These are phyloP conservation scores for Apiospora rasikravindrae DNA, from an alignment of 2,329 filamentous ascomycete species.

Conservation along the genomic window DNA sequence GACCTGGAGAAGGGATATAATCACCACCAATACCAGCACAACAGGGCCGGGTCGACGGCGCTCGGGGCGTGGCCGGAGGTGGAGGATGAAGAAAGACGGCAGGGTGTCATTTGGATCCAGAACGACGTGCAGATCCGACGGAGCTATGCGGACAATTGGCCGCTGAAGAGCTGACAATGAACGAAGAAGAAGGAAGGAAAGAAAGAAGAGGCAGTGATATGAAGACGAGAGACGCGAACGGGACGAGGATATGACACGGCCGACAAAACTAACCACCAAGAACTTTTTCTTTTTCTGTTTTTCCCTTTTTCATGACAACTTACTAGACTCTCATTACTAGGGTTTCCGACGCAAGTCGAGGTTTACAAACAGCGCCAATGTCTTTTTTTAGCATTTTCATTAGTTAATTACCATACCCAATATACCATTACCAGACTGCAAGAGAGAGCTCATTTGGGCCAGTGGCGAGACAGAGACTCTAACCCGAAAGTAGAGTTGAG, in stretches of 20 bases:
- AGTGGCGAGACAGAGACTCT: not conserved
- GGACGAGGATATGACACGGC: not conserved
- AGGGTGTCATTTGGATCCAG: slow-evolving; percentile 37
- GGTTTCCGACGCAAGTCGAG: slow-evolving; percentile 18
- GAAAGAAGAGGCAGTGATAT: not conserved
- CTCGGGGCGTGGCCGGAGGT: slow-evolving; percentile 14
- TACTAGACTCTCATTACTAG: slow-evolving; percentile 1
- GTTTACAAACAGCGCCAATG: slow-evolving; percentile 15
- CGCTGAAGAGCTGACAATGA: slow-evolving; percentile 29
- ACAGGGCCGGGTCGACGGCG: not conserved
- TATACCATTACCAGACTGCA: not conserved
- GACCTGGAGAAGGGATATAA: not conserved
- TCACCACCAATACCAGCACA: not conserved
- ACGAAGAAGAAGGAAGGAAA: not conserved
- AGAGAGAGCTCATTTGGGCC: not conserved
- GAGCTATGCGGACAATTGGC: slow-evolving; percentile 35
- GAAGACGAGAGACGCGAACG: not conserved
- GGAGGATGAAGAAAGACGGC: slow-evolving; percentile 19
- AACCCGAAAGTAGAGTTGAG: not conserved
- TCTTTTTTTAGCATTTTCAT: slow-evolving; percentile 10
- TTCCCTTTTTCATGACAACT: not conserved
- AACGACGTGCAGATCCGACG: slow-evolving; percentile 35
- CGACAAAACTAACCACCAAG: not conserved
- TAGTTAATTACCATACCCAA: slow-evolving; percentile 12
- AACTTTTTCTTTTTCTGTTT: not conserved